phyloP scores from a whole-genome alignment of 2,329 filamentous ascomycete species.

The Neofusicoccum ribis region DNA sequence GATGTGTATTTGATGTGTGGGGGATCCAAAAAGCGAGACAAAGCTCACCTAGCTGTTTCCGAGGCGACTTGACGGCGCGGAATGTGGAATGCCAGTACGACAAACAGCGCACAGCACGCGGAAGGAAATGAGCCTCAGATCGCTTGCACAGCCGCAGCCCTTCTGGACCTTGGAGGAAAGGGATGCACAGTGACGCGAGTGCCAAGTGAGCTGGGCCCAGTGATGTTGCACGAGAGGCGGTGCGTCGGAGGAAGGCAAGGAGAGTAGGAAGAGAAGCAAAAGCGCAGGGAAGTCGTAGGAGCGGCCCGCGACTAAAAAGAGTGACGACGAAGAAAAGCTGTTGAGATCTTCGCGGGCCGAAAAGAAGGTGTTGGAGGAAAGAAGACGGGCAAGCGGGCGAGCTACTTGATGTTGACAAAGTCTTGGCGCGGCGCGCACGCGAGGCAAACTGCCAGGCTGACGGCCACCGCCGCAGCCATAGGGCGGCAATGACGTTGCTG shows the following conservation, averaged over 20 bases:
- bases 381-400: neutral
- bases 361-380: neutral
- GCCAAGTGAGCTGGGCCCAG: neutral
- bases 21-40: neutral
- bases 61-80: conserved; percentile 6
- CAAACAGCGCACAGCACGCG: conserved; percentile 8
- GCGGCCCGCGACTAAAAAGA: neutral
- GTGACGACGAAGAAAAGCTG: neutral
- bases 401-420: neutral
- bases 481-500: neutral
- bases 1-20: neutral
- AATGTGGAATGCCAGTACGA: conserved; percentile 17
- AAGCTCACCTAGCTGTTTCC: conserved; percentile 9
- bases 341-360: neutral
- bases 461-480: neutral
- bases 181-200: neutral
- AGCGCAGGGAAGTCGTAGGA: neutral
- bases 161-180: neutral
- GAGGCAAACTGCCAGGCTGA: neutral
- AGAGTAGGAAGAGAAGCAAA: neutral
- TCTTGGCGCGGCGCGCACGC: neutral
- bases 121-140: conserved; percentile 8
- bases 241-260: neutral
- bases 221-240: neutral
- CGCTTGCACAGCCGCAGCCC: neutral